phyloP scores from a whole-genome alignment of 148 eudicot species.

The Chenopodium quinoa region DNA sequence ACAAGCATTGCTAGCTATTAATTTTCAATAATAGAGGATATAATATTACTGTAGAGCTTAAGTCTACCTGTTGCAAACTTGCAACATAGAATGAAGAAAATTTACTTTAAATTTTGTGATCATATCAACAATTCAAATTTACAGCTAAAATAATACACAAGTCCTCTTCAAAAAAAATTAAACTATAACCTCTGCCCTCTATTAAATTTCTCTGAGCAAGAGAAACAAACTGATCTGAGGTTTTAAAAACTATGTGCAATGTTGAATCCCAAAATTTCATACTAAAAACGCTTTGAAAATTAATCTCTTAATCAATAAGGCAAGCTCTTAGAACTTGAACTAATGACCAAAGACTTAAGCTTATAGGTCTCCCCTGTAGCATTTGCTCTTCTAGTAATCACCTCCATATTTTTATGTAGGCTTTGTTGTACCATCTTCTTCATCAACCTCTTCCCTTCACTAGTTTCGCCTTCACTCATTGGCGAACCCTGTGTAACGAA shows the following conservation, averaged over 20 bases:
- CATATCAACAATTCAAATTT: conserved; percentile 9
- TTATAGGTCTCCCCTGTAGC: conserved; percentile 49
- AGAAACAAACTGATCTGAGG: not conserved
- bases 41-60: too few relatives aligned
- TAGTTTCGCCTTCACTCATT: conserved; percentile 32
- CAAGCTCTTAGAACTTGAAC: conserved; percentile 93
- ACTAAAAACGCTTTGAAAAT: not conserved
- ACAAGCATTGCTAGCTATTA: too few relatives aligned
- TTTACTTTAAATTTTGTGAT: too few relatives aligned
- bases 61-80: too few relatives aligned
- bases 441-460: conserved; percentile 70
- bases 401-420: conserved; percentile 74
- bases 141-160: conserved; percentile 23
- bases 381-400: conserved; percentile 70
- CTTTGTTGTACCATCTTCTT: conserved; percentile 81
- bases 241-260: conserved; percentile 24
- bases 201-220: conserved; percentile 17
- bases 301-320: conserved; percentile 43
- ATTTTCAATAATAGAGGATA: too few relatives aligned
- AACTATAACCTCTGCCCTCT: not conserved
- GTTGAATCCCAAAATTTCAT: not conserved
- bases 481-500: conserved; percentile 42
- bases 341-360: conserved; percentile 68
- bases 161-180: not conserved
- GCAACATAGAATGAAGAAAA: too few relatives aligned